phyloP scores from a whole-genome alignment of 345 rosid species.

The Camelina neglecta region DNA sequence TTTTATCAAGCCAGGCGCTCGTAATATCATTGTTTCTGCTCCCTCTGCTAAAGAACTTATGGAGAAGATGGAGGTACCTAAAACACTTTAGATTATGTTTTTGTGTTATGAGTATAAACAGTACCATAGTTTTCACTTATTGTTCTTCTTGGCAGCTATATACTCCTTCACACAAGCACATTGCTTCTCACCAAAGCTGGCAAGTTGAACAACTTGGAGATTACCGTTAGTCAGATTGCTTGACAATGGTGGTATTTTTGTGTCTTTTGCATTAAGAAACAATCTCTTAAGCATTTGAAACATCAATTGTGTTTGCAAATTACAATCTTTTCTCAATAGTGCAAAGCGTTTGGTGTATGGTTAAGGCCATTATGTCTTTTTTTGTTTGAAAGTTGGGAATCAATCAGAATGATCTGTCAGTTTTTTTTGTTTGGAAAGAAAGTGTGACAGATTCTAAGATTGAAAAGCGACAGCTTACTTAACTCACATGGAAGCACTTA shows the following conservation, averaged over 20 bases:
- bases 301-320: conserved; percentile 10
- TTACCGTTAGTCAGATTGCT: neutral
- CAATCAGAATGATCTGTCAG: conserved; percentile 19
- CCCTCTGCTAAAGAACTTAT: conserved; percentile 80
- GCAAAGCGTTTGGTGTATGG: conserved; percentile 32
- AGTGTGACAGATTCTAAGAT: conserved; percentile 27
- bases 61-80: conserved; percentile 48
- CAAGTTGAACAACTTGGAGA: conserved; percentile 43
- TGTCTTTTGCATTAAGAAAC: neutral
- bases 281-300: conserved; percentile 11
- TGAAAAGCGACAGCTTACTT: conserved; percentile 33
- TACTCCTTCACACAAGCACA: conserved; percentile 64
- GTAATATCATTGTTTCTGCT: conserved; percentile 78
- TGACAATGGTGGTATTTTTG: too few relatives aligned
- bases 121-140: neutral
- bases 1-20: conserved; percentile 82
- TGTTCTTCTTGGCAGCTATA: conserved; percentile 54
- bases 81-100: neutral
- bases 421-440: conserved; percentile 6
- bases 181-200: conserved; percentile 86
- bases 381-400: conserved; percentile 1
- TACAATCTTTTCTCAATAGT: conserved; percentile 10
- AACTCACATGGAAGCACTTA: conserved; percentile 34
- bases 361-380: conserved; percentile 30
- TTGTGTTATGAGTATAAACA: neutral